These are phyloP conservation scores for Ascochyta koolunga DNA, from an alignment of 2,329 filamentous ascomycete genomes.

Conservation along the genomic window DNA sequence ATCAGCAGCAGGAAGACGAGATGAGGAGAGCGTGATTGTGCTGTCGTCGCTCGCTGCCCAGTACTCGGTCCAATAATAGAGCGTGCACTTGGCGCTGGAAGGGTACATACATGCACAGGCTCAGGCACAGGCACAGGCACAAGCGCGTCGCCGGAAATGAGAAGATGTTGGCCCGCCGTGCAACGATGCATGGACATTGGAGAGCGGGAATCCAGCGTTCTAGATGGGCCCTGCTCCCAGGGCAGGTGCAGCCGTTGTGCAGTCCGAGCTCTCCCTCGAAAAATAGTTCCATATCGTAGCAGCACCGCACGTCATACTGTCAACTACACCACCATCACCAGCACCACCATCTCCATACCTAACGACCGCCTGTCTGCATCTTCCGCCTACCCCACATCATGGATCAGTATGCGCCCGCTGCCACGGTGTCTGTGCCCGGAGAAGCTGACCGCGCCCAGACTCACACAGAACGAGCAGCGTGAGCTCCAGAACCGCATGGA, in stretches of 20 bases:
- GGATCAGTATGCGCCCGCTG: conserved; percentile 43
- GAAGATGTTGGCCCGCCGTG: conserved; percentile 20
- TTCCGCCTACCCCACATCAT: conserved; percentile 25
- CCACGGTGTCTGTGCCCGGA: neutral
- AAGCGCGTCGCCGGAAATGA: conserved; percentile 21
- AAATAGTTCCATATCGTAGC: conserved; percentile 3
- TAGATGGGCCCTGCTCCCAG: neutral
- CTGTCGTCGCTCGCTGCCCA: conserved; percentile 23
- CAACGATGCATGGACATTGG: conserved; percentile 14
- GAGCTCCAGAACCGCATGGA: conserved; percentile 95
- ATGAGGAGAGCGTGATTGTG: conserved; percentile 10
- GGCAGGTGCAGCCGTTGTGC: conserved; percentile 6
- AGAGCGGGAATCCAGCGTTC: conserved; percentile 11
- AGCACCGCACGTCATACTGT: conserved; percentile 21
- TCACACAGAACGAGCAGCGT: conserved; percentile 82
- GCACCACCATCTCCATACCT: neutral
- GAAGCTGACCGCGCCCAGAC: conserved; percentile 54
- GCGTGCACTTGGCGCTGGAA: conserved; percentile 27
- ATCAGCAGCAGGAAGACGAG: conserved; percentile 12
- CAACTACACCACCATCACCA: conserved; percentile 4
- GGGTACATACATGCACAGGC: neutral
- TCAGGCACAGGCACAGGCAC: conserved; percentile 11
- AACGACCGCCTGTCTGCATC: neutral
- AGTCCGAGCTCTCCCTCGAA: conserved; percentile 1
- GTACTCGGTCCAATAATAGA: conserved; percentile 28